phyloP scores from a whole-genome alignment of 73 alveolate species.

The Paraurostyla sp. region DNA sequence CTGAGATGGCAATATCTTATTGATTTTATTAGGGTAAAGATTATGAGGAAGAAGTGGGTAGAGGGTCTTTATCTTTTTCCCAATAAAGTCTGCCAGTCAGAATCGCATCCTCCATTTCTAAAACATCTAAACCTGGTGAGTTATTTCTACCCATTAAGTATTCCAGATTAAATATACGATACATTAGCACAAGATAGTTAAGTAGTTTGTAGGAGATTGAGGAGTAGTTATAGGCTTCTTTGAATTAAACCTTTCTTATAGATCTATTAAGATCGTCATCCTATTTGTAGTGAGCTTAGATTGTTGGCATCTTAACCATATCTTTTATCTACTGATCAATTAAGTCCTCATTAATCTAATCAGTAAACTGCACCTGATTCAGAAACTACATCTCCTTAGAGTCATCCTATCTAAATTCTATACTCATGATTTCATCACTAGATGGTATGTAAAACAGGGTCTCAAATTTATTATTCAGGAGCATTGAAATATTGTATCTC shows the following conservation, averaged over 20 bases:
- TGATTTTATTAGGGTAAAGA: too few species aligned
- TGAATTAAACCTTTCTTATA: conserved; percentile 39
- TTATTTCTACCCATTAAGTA: conserved; percentile 34
- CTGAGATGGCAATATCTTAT: conserved; percentile 11
- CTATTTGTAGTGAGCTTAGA: background rate
- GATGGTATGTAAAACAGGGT: conserved; percentile 60
- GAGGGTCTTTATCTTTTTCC: conserved; percentile 37
- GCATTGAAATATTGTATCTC: background rate
- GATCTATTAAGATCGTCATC: conserved; percentile 22
- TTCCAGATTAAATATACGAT: conserved; percentile 44
- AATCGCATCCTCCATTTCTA: conserved; percentile 25
- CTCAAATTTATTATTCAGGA: conserved; percentile 11
- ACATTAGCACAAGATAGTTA: background rate
- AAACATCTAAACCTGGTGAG: conserved; percentile 43
- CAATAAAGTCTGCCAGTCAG: conserved; percentile 55
- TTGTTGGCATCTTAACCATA: background rate
- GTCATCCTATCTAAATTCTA: conserved; percentile 41
- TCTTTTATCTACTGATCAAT: conserved; percentile 26
- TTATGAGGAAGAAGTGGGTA: too few species aligned
- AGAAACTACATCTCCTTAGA: conserved; percentile 9
- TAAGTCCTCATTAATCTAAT: conserved; percentile 34
- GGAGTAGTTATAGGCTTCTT: conserved; percentile 8
- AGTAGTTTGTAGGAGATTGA: background rate
- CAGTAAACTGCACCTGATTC: conserved; percentile 24
- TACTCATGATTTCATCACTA: conserved; percentile 62